A percentile compares a stretch with the other conserved stretches of the same genome.
Conservation (phyloP, 176 grass and related monocot genomes). For the Aechmea fasciata region DNA sequence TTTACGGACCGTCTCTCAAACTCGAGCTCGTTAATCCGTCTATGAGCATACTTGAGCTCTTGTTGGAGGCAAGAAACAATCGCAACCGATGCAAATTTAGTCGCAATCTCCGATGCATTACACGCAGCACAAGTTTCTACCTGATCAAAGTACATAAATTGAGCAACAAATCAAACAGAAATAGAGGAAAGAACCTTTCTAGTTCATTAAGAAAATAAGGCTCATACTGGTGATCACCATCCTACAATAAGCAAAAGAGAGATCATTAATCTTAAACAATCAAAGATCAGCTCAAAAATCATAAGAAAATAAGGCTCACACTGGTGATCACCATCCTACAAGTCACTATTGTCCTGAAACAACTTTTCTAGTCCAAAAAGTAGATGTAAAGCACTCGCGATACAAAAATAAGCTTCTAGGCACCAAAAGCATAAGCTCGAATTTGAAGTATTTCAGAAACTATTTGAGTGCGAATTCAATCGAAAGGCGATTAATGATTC, state of each 20-base stretch:
- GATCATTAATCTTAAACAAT: neutral
- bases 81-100: conserved; percentile 19
- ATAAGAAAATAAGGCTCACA: neutral
- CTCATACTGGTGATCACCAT: too few species aligned
- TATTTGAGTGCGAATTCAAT: too few species aligned
- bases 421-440: too few species aligned
- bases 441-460: too few species aligned
- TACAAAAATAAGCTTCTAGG: too few species aligned
- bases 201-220: too few species aligned
- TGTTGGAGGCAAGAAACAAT: conserved; percentile 3
- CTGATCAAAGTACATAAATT: conserved; percentile 8
- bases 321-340: neutral
- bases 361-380: too few species aligned
- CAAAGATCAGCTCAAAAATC: neutral
- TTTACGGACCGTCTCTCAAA: conserved; percentile 5
- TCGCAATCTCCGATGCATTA: conserved; percentile 33
- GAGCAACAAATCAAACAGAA: neutral
- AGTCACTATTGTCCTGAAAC: too few species aligned
- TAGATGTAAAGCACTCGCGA: too few species aligned
- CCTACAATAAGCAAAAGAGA: conserved; percentile 3
- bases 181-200: neutral
- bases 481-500: too few species aligned
- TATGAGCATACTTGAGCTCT: conserved; percentile 21
- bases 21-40: conserved; percentile 9
- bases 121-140: conserved; percentile 16